These are phyloP conservation scores for Debaryomyces psychrophilus DNA, from an alignment of 1,139 yeast species.

Conservation along the genomic window DNA sequence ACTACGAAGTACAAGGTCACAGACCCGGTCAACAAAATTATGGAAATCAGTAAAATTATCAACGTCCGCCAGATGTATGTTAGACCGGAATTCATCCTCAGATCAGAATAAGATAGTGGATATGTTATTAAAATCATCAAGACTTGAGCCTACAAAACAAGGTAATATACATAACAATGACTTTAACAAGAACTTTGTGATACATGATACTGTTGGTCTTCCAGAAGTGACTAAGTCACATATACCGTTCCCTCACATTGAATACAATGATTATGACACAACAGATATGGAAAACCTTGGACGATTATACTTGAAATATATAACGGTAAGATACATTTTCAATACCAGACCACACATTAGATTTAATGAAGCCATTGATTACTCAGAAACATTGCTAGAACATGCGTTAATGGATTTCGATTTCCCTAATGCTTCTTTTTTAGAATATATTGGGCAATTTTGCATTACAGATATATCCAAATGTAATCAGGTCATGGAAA, in stretches of 20 bases:
- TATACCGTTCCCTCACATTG: conserved; percentile 3
- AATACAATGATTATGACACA: background rate
- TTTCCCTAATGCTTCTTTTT: background rate
- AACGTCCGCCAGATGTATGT: background rate
- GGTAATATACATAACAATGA: background rate
- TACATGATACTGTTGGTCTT: conserved; percentile 5
- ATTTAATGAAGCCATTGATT: conserved; percentile 39
- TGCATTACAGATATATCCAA: conserved; percentile 4
- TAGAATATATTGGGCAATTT: conserved; percentile 11
- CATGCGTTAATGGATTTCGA: conserved; percentile 48
- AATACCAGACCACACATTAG: conserved; percentile 6
- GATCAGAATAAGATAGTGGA: conserved; percentile 9
- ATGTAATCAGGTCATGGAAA: conserved; percentile 5
- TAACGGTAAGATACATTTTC: conserved; percentile 8
- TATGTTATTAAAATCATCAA: conserved; percentile 9
- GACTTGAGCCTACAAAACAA: background rate
- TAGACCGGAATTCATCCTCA: background rate
- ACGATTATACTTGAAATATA: conserved; percentile 10
- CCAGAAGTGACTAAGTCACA: background rate
- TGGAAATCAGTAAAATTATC: background rate
- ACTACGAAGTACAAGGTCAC: background rate
- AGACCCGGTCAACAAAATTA: background rate
- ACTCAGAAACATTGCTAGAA: conserved; percentile 46
- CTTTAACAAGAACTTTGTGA: background rate
- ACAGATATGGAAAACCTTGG: conserved; percentile 10